Evolutionary conservation across 2,329 filamentous ascomycete species (phyloP), one percentile per base, ranked within the genome.

Genomic region (Microdochium bolleyi): DNA sequence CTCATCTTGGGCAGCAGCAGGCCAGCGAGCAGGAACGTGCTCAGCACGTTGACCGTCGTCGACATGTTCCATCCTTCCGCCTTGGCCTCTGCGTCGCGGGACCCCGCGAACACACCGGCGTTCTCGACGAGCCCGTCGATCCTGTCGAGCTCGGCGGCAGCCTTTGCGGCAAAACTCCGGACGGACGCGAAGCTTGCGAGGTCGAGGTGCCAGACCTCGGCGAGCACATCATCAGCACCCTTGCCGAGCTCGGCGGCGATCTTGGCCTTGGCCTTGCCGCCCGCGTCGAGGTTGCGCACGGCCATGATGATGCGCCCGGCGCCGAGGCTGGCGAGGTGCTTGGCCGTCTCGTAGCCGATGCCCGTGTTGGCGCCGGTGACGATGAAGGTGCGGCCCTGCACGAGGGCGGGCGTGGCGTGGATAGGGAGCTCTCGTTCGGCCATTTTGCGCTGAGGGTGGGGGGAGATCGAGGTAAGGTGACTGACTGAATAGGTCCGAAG

Each of bases 41-140:
- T 69, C 56, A 78, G 67, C 3, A 76, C 73, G 51, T 79, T 79
- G 41, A 72, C 68, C 0, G 71, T 74, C 48, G 78, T 61, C 2
- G 66, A 71, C 25, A 59, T 61, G 57, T 79, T 76, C 37, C 73
- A 67, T 1, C 67, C 72, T 49, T 73, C 73, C 1, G 62, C 64
- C 0, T 62, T 30, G n/a, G 32, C 22, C 7, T 38, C 30, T 7
- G n/a, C n/a, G n/a, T 51, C 34, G 0, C 62, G 57, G 8, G 48
- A 49, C 24, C 24, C 24, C 3, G 25, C 48, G 14, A 49, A 49
- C 3, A 77, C 59, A 0, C 70, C 58, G 14, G 58, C 58, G 37
- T 60, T 75, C 30, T 67, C 58, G 32, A 74, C 63, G n/a, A 65
- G 62, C 21, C 62, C 64, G 54, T 75, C 70, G 14, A 74, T 52